Percentiles rank a stretch among this genome's conserved stretches.
These are phyloP conservation scores for Albatrellus ellisii DNA, from an alignment of 768 basidiomycete genomes.

Conservation along the genomic window DNA sequence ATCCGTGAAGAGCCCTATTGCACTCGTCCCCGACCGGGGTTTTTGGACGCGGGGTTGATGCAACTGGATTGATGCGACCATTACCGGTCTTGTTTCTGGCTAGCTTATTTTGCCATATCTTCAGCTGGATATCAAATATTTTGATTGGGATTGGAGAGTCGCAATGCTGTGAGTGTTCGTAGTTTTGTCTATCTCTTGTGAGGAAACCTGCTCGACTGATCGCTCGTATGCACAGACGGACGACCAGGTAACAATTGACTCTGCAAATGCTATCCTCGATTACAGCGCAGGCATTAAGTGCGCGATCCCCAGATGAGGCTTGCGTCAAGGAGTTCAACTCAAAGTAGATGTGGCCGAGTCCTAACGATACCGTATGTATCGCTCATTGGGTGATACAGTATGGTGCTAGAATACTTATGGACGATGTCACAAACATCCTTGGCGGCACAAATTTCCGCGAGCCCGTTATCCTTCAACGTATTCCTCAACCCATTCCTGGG, in stretches of 20 bases:
- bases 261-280: constrained; percentile 90
- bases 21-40: no score
- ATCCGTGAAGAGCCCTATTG: constrained; percentile 78
- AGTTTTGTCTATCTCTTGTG: no score
- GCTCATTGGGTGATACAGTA: background rate
- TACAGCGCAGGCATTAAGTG: constrained; percentile 98
- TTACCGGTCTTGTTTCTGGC: constrained; percentile 1
- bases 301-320: constrained; percentile 95
- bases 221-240: constrained; percentile 47
- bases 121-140: constrained; percentile 95
- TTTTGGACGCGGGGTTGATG: background rate
- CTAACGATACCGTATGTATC: constrained; percentile 75
- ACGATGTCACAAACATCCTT: constrained; percentile 85
- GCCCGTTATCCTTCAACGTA: constrained; percentile 83
- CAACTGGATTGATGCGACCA: no score
- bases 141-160: constrained; percentile 88
- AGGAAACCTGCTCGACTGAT: no score
- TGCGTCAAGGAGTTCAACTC: constrained; percentile 94
- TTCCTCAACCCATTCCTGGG: constrained; percentile 90
- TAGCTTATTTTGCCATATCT: constrained; percentile 94
- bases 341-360: constrained; percentile 98
- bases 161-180: constrained; percentile 55
- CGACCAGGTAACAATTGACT: constrained; percentile 85
- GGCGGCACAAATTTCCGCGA: constrained; percentile 99
- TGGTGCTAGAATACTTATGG: background rate